Percentiles rank a stretch among this genome's conserved stretches.
These are phyloP conservation scores for Apiotrichum siamense DNA, from an alignment of 1,284 basidiomycete genomes.

Conservation along the genomic window DNA sequence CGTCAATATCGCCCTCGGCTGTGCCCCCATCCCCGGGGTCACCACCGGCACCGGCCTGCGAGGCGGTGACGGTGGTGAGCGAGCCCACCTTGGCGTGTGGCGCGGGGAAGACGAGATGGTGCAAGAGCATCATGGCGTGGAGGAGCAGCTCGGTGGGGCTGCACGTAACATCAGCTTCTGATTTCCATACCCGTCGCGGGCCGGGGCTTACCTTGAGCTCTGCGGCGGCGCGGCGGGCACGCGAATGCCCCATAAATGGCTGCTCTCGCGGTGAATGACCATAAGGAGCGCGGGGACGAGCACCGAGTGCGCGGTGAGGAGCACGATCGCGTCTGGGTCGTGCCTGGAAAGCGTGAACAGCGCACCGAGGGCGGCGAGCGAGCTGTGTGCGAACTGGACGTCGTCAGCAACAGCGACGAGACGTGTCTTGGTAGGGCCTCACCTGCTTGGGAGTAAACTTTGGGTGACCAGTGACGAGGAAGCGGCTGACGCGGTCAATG, in stretches of 20 bases:
- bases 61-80: background rate
- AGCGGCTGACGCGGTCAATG: slow-evolving; percentile 21
- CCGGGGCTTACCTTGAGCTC: too few relatives aligned
- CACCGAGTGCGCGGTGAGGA: slow-evolving; percentile 30
- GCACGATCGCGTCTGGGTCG: slow-evolving; percentile 29
- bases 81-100: slow-evolving; percentile 13
- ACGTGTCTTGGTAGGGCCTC: too few relatives aligned
- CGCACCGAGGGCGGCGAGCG: slow-evolving; percentile 12
- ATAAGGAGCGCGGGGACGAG: slow-evolving; percentile 31
- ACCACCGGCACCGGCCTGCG: too few relatives aligned
- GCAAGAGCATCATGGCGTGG: slow-evolving; percentile 29
- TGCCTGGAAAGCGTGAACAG: slow-evolving; percentile 28
- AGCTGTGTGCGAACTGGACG: slow-evolving; percentile 6
- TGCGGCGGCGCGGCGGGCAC: background rate
- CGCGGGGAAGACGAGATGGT: slow-evolving; percentile 38
- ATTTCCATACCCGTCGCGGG: too few relatives aligned
- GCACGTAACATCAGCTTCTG: too few relatives aligned
- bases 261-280: slow-evolving; percentile 27
- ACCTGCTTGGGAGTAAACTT: slow-evolving; percentile 4
- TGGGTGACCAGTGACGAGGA: slow-evolving; percentile 8
- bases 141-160: slow-evolving; percentile 30
- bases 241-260: slow-evolving; percentile 30
- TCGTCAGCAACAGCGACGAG: background rate
- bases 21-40: too few relatives aligned
- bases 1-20: slow-evolving; percentile 8